phyloP scores from a whole-genome alignment of 805 yeast species.

The Saccharomyces eubayanus region DNA sequence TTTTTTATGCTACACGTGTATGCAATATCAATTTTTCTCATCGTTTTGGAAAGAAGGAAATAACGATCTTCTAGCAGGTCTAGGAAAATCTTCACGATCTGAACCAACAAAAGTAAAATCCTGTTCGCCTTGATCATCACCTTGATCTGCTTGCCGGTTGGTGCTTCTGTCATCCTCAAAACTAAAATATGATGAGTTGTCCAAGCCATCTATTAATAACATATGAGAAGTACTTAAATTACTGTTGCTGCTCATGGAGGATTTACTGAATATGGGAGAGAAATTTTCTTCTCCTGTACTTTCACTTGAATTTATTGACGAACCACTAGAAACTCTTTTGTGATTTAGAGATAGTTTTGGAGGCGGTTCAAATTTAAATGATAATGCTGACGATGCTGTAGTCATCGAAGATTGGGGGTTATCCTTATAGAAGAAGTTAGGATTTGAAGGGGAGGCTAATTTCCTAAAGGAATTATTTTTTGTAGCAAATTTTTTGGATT shows the following conservation, averaged over 20 bases:
- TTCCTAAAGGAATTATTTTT: constrained; percentile 30
- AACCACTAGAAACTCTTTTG: constrained; percentile 8
- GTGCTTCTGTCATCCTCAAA: constrained; percentile 13
- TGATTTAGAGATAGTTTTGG: constrained; percentile 20
- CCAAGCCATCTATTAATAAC: constrained; percentile 15
- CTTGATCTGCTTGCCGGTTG: not conserved
- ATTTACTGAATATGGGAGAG: constrained; percentile 7
- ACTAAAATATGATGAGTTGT: constrained; percentile 13
- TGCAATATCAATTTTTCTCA: constrained; percentile 6
- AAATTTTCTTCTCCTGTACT: constrained; percentile 10
- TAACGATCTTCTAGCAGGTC: constrained; percentile 12
- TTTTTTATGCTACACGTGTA: not conserved
- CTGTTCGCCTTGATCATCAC: not conserved
- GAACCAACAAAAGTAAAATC: not conserved
- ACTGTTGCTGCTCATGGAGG: constrained; percentile 10
- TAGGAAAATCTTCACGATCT: not conserved
- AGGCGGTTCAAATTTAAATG: constrained; percentile 21
- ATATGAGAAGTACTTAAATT: constrained; percentile 15
- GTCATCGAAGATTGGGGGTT: not conserved
- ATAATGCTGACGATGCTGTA: constrained; percentile 4
- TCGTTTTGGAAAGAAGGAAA: constrained; percentile 13
- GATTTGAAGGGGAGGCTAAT: constrained; percentile 13
- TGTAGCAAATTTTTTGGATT: constrained; percentile 31
- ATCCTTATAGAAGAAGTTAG: constrained; percentile 4
- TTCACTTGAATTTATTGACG: constrained; percentile 3